phyloP scores from a whole-genome alignment of 805 yeast genomes.

The Wickerhamiella occidentalis region DNA sequence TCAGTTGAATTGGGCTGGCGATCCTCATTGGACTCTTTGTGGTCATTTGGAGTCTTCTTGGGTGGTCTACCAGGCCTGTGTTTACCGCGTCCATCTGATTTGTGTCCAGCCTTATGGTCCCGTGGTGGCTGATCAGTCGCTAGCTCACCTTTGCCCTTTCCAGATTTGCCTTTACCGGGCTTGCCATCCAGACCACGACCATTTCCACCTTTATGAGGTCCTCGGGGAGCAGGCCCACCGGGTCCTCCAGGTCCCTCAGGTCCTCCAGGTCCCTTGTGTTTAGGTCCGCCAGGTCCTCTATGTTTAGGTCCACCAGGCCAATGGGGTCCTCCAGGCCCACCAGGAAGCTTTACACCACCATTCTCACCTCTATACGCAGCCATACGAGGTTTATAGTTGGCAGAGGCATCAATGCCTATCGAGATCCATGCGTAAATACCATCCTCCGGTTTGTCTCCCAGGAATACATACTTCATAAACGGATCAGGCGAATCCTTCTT shows the following conservation, averaged over 20 bases:
- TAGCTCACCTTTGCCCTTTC: neutral
- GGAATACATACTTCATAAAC: slow-evolving; percentile 3
- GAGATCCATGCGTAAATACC: slow-evolving; percentile 6
- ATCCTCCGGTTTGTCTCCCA: neutral
- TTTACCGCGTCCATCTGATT: neutral
- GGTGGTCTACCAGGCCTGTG: neutral
- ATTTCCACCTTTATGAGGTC: too few species aligned
- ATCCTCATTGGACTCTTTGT: too few species aligned
- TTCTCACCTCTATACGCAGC: neutral
- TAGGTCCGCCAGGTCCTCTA: too few species aligned
- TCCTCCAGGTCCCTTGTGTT: too few species aligned
- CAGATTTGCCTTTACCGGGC: neutral
- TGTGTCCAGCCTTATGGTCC: neutral
- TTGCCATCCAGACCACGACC: neutral
- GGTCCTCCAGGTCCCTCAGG: too few species aligned
- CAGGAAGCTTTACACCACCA: neutral
- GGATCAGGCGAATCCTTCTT: neutral
- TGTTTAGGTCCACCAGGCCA: too few species aligned
- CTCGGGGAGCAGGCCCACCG: too few species aligned
- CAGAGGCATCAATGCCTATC: slow-evolving; percentile 7
- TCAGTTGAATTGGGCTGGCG: neutral
- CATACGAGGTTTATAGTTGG: neutral
- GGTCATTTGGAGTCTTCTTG: neutral
- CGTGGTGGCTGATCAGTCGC: neutral
- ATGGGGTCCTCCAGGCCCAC: slow-evolving; percentile 1